Base-by-base conservation (phyloP, 352 stramenopile species). In the Phytophthora fragariaefolia region DNA sequence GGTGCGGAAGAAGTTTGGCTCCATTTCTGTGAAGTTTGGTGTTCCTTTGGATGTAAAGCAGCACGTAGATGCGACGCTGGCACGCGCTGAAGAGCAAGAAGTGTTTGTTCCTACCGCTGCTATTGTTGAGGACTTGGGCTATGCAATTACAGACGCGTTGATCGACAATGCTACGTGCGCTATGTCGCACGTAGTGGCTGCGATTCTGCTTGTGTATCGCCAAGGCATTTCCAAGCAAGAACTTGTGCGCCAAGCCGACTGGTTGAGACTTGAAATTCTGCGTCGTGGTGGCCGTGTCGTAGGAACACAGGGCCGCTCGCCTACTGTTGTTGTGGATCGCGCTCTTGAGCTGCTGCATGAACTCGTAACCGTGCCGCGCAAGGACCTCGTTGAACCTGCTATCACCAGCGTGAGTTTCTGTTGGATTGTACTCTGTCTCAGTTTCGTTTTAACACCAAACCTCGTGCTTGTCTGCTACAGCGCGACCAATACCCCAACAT, bases 401-500 rank as follows among this genome's bases (percentile, higher is more conserved):
- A 93, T 95, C 40, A 79, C 80, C 13, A 87, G 70, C 51, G 86
- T 92, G 79, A 47, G 79, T 79, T 34, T 17, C 10, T 30, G 27
- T 36, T 32, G 26, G 48, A 51, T 20, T 62, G 20, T 40, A 6
- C 18, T 20, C 45, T 18, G 2, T 50, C 34, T 54, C 18, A 50
- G 22, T 6, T 42, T 57, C 30, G 64, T 51, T 66, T 34, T 58
- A 2, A 70, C 66, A 2, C 54, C 20, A 58, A 28, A 42, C 18
- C 40, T 20, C 43, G 23, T 46, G 15, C 52, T 50, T 71, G 28
- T 66, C 6, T 59, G 34, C 51, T 63, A 27, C 49, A 92, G 84
- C 79, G 83, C 7, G 87, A 94, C 45, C 79, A 92, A 71, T 93
- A 93, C 63, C 72, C 73, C 13, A 96, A 96, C 71, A 92, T 94